Evolutionary conservation across 2,329 filamentous ascomycete species (phyloP).

Genomic region (Graphiopsis chlorocephala): DNA sequence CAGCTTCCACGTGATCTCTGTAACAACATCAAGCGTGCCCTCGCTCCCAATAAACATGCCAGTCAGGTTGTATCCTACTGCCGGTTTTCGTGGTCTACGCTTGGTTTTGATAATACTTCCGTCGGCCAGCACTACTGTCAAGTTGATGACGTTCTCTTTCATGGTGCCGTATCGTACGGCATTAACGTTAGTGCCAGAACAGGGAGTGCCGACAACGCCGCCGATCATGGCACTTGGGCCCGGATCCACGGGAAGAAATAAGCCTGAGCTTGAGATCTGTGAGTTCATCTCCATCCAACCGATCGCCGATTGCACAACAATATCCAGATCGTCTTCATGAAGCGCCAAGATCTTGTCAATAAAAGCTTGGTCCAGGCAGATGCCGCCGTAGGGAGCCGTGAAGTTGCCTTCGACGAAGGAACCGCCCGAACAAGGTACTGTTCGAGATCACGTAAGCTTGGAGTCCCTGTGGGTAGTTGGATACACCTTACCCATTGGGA

Average conservation of each 20-base stretch:
- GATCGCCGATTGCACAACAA: constrained; percentile 86
- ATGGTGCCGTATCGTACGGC: constrained; percentile 71
- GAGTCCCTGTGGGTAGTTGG: not conserved
- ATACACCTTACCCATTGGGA: constrained; percentile 60
- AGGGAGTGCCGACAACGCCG: constrained; percentile 77
- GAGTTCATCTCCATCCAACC: constrained; percentile 88
- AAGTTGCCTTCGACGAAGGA: constrained; percentile 91
- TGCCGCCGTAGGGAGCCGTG: constrained; percentile 77
- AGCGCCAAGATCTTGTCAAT: constrained; percentile 82
- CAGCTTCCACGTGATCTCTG: constrained; percentile 75
- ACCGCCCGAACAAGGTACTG: constrained; percentile 81
- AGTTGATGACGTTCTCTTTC: constrained; percentile 79
- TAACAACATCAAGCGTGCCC: constrained; percentile 73
- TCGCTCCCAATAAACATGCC: constrained; percentile 74
- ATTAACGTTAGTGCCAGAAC: constrained; percentile 62
- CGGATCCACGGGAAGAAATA: constrained; percentile 91
- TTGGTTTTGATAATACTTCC: constrained; percentile 74
- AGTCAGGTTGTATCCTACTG: constrained; percentile 77
- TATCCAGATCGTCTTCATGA: constrained; percentile 85
- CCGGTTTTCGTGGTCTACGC: constrained; percentile 67
- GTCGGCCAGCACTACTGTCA: constrained; percentile 74
- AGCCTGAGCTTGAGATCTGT: constrained; percentile 65
- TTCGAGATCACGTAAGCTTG: constrained; percentile 31
- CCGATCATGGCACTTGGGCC: constrained; percentile 73
- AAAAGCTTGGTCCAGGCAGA: constrained; percentile 82